Base-by-base conservation (phyloP, 345 rosid species). In the Acer negundo region DNA sequence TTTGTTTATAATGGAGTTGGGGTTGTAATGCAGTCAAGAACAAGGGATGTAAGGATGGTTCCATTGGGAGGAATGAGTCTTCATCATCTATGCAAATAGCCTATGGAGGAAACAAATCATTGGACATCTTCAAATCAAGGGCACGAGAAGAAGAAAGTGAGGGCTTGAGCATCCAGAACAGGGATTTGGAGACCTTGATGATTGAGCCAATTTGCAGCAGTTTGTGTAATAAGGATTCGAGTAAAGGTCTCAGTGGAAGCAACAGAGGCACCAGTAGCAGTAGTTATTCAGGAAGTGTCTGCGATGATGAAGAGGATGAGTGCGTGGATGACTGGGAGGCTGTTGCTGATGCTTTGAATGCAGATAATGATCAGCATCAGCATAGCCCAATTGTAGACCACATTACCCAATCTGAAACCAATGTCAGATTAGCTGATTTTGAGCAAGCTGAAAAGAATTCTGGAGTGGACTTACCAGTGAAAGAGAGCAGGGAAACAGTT, bases 271-370 rank as follows among this genome's bases (percentile, higher is more conserved):
- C 68, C 19, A 78, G 74, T 67, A 73, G 79, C 69, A 78, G 16
- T 61, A 80, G 46, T 26, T 73, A 56, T 68, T 77, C 84, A 28
- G 80, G 80, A 61, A 80, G 75, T 59, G 73, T 72, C 70, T 44
- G 49, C 2, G 86, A 85, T 59, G 87, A 85, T 79, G 88, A 85
- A 6, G 82, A 85, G 17, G 85, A 73, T 44, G 86, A 77, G 55
- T 84, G 84, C 59, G 22, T 49, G 47, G 90, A 87, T 38, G 80
- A 80, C 42, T 85, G 73, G 74, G 90, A 87, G 26, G 79, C 64
- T 12, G 53, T 85, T 70, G 79, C 72, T 0, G 87, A 85, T 74
- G 90, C 87, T 11, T 72, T 82, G n/a, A 73, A 53, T 74, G 67
- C 31, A 3, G 78, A 79, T 78, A 75, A 72, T 13, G 77, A 70